These are phyloP conservation scores for Pugionium cornutum DNA, from an alignment of 345 rosid genomes.

Conservation along the genomic window DNA sequence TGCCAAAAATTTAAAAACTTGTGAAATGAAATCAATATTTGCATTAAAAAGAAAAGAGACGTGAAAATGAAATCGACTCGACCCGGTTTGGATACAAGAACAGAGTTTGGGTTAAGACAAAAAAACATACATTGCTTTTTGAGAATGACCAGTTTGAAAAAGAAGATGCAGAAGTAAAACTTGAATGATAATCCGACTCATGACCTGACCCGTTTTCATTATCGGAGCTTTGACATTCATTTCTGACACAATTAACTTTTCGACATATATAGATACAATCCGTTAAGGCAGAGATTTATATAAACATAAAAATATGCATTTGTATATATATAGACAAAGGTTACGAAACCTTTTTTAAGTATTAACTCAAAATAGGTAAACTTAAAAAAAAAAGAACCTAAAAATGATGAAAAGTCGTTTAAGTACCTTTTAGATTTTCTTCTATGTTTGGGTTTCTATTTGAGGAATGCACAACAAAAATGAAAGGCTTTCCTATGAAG, in stretches of 20 bases:
- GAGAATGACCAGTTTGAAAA: slow-evolving; percentile 37
- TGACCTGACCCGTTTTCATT: slow-evolving; percentile 23
- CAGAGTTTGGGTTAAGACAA: slow-evolving; percentile 28
- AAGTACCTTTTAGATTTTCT: slow-evolving; percentile 32
- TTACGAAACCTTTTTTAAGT: not conserved
- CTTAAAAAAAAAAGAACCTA: too few relatives aligned
- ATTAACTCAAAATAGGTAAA: not conserved
- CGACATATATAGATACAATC: not conserved
- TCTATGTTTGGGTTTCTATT: slow-evolving; percentile 35
- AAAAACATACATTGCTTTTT: slow-evolving; percentile 34
- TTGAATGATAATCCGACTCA: not conserved
- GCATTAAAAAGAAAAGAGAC: too few relatives aligned
- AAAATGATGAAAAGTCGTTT: not conserved
- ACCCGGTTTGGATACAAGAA: not conserved
- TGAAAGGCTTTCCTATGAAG: slow-evolving; percentile 34
- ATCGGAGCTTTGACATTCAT: slow-evolving; percentile 37
- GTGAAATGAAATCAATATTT: not conserved
- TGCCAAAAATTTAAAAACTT: not conserved
- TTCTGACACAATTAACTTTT: slow-evolving; percentile 27
- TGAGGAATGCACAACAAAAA: slow-evolving; percentile 39
- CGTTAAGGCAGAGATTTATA: slow-evolving; percentile 7
- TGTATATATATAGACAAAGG: not conserved
- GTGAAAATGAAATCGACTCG: not conserved
- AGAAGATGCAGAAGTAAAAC: slow-evolving; percentile 27
- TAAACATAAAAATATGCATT: not conserved